phyloP scores from a whole-genome alignment of 257 asterid species.

The Nicotiana noctiflora region DNA sequence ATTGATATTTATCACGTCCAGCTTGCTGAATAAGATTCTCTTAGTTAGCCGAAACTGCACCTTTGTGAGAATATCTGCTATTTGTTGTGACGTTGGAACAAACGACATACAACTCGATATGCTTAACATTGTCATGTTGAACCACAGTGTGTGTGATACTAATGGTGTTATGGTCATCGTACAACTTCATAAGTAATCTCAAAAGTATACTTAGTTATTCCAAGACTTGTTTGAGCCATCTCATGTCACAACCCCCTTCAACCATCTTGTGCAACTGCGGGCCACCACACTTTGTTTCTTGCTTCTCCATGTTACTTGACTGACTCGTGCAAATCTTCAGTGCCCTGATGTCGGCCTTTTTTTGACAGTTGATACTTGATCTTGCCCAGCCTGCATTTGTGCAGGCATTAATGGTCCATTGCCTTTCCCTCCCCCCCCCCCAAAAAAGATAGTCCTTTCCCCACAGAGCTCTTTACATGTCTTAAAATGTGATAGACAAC shows the following conservation, averaged over 20 bases:
- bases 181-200: neutral
- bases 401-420: no score
- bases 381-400: neutral
- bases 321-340: neutral
- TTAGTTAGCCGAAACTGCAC: neutral
- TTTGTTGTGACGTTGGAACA: neutral
- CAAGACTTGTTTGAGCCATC: neutral
- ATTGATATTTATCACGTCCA: neutral
- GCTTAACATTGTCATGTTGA: neutral
- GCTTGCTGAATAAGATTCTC: neutral
- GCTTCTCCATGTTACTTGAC: neutral
- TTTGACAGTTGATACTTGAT: neutral
- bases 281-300: neutral
- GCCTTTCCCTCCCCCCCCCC: no score
- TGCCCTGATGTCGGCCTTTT: neutral
- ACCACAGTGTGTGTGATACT: neutral
- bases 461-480: neutral
- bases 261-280: neutral
- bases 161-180: neutral
- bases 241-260: neutral
- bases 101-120: neutral
- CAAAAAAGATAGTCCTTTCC: neutral
- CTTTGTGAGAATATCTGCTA: neutral
- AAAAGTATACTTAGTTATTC: neutral
- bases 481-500: neutral